Percentiles rank a stretch among this genome's conserved stretches.
phyloP scores from a whole-genome alignment of 2,329 filamentous ascomycete species.

The Sporothrix dimorphospora region DNA sequence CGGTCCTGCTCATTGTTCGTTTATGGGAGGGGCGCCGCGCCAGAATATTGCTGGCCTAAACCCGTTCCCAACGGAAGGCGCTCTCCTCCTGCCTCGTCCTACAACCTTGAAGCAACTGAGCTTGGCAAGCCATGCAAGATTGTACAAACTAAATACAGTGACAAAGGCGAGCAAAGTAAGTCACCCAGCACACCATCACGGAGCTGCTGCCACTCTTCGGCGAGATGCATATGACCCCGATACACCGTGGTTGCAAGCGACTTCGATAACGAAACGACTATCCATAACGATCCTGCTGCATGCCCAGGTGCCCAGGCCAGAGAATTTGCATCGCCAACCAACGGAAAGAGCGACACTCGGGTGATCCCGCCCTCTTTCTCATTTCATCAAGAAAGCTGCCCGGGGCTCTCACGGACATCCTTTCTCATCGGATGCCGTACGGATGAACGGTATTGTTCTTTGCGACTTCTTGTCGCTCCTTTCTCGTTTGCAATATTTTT shows the following conservation, averaged over 20 bases:
- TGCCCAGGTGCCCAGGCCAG: neutral
- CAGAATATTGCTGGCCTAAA: neutral
- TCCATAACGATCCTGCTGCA: neutral
- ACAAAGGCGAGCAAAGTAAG: neutral
- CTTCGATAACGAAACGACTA: neutral
- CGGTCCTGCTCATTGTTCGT: neutral
- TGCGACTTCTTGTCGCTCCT: neutral
- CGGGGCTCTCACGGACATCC: neutral
- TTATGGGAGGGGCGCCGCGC: neutral
- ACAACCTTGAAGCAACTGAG: neutral
- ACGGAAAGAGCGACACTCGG: neutral
- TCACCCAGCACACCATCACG: constrained; percentile 7
- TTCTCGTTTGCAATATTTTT: neutral
- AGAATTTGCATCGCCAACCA: neutral
- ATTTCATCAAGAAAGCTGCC: neutral
- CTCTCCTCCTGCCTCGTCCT: neutral
- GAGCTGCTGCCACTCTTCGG: neutral
- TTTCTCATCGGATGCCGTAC: neutral
- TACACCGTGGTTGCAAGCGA: neutral
- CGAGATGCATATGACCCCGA: neutral
- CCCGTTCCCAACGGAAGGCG: neutral
- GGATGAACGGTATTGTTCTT: neutral
- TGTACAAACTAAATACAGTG: neutral
- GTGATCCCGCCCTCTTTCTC: neutral
- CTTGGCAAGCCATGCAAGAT: constrained; percentile 1